Percentiles rank a stretch among this genome's conserved stretches.
Evolutionary conservation across 805 yeast genomes (phyloP).

Genomic region (Metschnikowia hibisci): DNA sequence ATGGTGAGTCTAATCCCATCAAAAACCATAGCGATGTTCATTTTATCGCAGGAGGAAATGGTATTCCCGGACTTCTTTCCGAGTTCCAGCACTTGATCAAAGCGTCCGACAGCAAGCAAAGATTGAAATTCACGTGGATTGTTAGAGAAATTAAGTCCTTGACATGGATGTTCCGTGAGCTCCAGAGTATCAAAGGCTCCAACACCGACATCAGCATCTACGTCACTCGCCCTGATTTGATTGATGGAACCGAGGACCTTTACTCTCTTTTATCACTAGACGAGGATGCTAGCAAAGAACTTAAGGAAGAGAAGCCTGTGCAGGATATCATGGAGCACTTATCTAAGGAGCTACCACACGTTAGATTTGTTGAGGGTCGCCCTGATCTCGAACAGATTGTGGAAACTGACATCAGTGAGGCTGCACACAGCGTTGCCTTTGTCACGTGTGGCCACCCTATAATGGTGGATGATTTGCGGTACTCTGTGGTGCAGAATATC

Average conservation of each 20-base stretch:
- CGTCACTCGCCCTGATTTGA: conserved; percentile 33
- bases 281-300: conserved; percentile 11
- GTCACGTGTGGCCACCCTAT: conserved; percentile 13
- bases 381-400: conserved; percentile 9
- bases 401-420: conserved; percentile 5
- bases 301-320: conserved; percentile 13
- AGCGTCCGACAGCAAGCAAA: conserved; percentile 10
- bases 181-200: conserved; percentile 18
- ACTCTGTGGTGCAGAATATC: conserved; percentile 6
- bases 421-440: conserved; percentile 7
- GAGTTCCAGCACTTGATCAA: conserved; percentile 32
- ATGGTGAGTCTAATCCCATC: conserved; percentile 52
- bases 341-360: conserved; percentile 7
- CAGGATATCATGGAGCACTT: conserved; percentile 8
- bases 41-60: conserved; percentile 71
- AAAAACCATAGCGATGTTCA: conserved; percentile 50
- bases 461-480: conserved; percentile 15
- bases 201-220: conserved; percentile 32
- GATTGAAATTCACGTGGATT: conserved; percentile 26
- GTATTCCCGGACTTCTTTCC: conserved; percentile 56
- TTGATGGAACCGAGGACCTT: conserved; percentile 7
- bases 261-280: conserved; percentile 5
- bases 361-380: conserved; percentile 10
- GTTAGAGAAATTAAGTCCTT: conserved; percentile 21
- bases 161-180: conserved; percentile 24